Conservation (phyloP, 2,329 filamentous ascomycete species). For the Curvularia eragrostidis region DNA sequence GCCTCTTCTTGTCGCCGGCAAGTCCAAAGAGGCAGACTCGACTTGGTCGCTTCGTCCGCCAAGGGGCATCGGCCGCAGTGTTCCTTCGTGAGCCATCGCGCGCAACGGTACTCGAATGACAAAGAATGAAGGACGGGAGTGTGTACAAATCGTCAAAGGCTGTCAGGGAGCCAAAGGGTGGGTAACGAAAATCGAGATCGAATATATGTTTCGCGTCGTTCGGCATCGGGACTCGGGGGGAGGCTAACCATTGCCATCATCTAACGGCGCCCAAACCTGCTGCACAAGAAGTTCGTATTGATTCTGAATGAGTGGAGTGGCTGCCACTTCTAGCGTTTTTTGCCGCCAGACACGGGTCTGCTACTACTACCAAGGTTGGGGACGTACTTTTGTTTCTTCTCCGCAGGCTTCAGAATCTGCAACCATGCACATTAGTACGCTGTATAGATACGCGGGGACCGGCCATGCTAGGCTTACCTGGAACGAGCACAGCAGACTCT, state of each 20-base stretch:
- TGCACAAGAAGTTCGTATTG: conserved; percentile 63
- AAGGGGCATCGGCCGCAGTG: conserved; percentile 3
- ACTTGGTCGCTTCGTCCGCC: conserved; percentile 22
- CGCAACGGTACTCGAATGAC: conserved; percentile 28
- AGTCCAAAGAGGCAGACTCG: conserved; percentile 28
- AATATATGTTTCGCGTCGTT: conserved; percentile 40
- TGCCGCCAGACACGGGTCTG: conserved; percentile 73
- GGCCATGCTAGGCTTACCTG: conserved; percentile 66
- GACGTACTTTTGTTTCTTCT: conserved; percentile 99
- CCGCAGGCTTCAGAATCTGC: conserved; percentile 97
- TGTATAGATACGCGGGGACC: not conserved
- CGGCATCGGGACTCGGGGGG: conserved; percentile 40
- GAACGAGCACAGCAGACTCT: conserved; percentile 98
- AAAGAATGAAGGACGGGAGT: conserved; percentile 31
- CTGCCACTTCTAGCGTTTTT: conserved; percentile 67
- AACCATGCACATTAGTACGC: conserved; percentile 26
- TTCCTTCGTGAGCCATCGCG: conserved; percentile 13
- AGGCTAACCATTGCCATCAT: conserved; percentile 41
- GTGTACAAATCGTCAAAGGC: conserved; percentile 39
- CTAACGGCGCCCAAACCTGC: conserved; percentile 96
- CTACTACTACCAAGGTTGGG: conserved; percentile 70
- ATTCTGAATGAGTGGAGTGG: conserved; percentile 50
- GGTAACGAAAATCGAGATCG: conserved; percentile 46
- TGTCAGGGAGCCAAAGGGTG: conserved; percentile 40
- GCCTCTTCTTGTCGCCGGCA: conserved; percentile 36